Evolutionary conservation across 352 stramenopile genomes (phyloP).

Genomic region (Peronospora belbahrii): DNA sequence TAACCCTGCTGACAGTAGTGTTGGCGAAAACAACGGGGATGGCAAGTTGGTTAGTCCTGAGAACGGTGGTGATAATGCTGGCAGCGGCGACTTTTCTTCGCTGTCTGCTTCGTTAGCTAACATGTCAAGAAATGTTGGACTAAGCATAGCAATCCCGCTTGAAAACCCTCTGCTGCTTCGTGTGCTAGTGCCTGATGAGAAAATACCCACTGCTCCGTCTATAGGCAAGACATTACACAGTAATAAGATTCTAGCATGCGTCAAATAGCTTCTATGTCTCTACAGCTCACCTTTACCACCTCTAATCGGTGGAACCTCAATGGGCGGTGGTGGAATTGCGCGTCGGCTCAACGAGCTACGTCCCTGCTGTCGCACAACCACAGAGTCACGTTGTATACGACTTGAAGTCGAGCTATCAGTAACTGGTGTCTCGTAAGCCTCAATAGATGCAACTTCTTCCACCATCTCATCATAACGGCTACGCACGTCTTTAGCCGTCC

Average conservation of each 20-base stretch:
- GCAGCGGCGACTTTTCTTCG: constrained; percentile 48
- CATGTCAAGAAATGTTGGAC: constrained; percentile 71
- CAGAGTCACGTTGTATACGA: neutral
- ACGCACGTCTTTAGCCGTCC: constrained; percentile 66
- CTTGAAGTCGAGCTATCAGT: constrained; percentile 1
- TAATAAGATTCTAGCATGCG: constrained; percentile 15
- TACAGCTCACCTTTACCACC: constrained; percentile 28
- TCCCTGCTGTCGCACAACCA: constrained; percentile 6
- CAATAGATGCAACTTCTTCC: constrained; percentile 61
- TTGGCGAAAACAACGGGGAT: constrained; percentile 35
- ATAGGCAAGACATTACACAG: constrained; percentile 7
- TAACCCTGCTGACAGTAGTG: constrained; percentile 19
- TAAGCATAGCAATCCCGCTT: constrained; percentile 44
- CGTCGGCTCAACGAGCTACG: constrained; percentile 37
- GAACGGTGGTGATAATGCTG: constrained; percentile 25
- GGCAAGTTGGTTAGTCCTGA: constrained; percentile 28
- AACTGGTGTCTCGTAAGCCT: constrained; percentile 16
- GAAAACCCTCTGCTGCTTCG: constrained; percentile 22
- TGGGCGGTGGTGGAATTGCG: constrained; percentile 54
- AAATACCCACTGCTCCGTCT: constrained; percentile 13
- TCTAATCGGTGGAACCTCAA: constrained; percentile 37
- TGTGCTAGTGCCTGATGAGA: constrained; percentile 19
- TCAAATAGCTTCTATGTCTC: neutral
- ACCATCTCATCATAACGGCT: constrained; percentile 72
- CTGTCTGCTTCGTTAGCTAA: constrained; percentile 37